These are phyloP conservation scores for Ambrosia artemisiifolia DNA, from an alignment of 129 eudicot genomes.

Conservation along the genomic window DNA sequence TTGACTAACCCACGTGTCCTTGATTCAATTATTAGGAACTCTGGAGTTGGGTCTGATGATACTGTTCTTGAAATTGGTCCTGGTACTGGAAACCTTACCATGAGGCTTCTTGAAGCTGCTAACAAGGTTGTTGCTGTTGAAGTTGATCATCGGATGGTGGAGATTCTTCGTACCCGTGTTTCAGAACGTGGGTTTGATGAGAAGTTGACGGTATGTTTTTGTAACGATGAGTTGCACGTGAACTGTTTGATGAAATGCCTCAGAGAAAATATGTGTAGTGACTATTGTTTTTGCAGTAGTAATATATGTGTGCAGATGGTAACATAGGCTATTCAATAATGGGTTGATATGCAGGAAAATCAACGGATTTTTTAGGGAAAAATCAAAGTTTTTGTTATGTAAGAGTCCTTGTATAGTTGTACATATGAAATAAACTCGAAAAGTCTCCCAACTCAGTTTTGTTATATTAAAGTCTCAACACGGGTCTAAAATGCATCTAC, in stretches of 20 bases:
- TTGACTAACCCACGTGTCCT: slow-evolving; percentile 68
- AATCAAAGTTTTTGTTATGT: too few species aligned
- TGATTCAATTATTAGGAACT: slow-evolving; percentile 62
- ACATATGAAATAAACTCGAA: too few species aligned
- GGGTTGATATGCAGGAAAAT: too few species aligned
- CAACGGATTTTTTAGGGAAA: too few species aligned
- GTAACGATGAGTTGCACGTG: neutral
- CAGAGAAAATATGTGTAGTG: neutral
- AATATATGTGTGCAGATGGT: neutral
- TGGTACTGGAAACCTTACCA: slow-evolving; percentile 92
- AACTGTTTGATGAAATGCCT: slow-evolving; percentile 51
- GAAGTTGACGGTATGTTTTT: slow-evolving; percentile 54
- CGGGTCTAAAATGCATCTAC: too few species aligned
- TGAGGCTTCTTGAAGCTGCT: slow-evolving; percentile 77
- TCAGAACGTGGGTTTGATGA: slow-evolving; percentile 45
- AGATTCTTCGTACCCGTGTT: slow-evolving; percentile 55
- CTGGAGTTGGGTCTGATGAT: slow-evolving; percentile 53
- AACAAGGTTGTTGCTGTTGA: slow-evolving; percentile 68
- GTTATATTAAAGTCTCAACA: too few species aligned
- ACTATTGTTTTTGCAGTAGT: neutral
- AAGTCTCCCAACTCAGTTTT: too few species aligned
- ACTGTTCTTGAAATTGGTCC: slow-evolving; percentile 97
- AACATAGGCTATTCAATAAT: neutral
- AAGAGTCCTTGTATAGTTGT: too few species aligned
- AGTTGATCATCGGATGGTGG: slow-evolving; percentile 80